Base-by-base conservation (phyloP, 1,139 yeast genomes). In the Saccharomyces hybrid region DNA sequence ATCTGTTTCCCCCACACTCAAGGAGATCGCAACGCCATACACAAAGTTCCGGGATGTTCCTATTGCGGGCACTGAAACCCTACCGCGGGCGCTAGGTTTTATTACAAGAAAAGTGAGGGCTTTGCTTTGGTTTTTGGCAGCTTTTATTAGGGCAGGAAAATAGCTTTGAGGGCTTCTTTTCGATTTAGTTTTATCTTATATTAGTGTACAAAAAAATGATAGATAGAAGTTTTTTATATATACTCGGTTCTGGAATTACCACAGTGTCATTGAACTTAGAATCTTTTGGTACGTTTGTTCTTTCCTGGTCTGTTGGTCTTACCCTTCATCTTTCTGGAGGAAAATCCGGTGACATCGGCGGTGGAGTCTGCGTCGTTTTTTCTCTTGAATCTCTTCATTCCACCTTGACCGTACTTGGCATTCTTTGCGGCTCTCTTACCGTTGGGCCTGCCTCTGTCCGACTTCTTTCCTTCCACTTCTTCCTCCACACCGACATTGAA, bases 401-500 rank as follows among this genome's bases (percentile, higher is more conserved):
- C 96, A 57, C 96, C 96, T 53, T 71, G 73, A 49, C 86, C 86
- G 59, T 76, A 82, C 72, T 85, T 86, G 55, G 84, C 65, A 64
- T 88, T 80, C 76, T 88, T 88, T 54, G 86, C 90, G 65, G 67
- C 62, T 62, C 86, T 75, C 73, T 86, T 86, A 26, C 80, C 75
- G 66, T 83, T 84, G 54, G 86, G 82, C 70, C 79, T 81, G 50
- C 73, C 71, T 38, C 50, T 51, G 34, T 54, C 51, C 52, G 53
- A 47, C 71, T 76, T 69, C 61, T 67, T 68, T 42, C 69, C 70
- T 48, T 70, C 70, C 49, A 71, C 70, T 52, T 70, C 80, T 71
- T 91, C 98, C 73, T 91, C 98, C 60, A 93, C 80, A 47, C 96
- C 97, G 65, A 93, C 85, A 63, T 82, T 83, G 58, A 75, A 75